These are phyloP conservation scores for Elaeis guineensis DNA, from an alignment of 176 grass and related monocot genomes.

Conservation along the genomic window DNA sequence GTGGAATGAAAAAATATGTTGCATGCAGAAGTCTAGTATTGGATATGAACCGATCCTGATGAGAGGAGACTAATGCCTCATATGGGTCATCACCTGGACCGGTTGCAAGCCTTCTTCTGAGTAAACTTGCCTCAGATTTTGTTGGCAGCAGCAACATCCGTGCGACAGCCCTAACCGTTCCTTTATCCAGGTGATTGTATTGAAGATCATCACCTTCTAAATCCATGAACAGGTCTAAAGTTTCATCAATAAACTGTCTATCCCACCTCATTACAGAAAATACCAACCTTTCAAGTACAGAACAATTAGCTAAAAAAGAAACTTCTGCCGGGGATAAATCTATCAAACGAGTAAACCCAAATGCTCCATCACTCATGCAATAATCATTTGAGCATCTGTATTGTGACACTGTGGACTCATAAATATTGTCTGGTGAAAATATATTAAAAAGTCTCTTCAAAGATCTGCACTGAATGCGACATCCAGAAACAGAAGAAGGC, in stretches of 20 bases:
- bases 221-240: slow-evolving; percentile 58
- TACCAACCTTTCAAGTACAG: slow-evolving; percentile 50
- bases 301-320: slow-evolving; percentile 70
- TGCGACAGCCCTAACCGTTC: slow-evolving; percentile 55
- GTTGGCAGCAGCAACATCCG: slow-evolving; percentile 70
- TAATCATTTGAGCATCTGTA: slow-evolving; percentile 29
- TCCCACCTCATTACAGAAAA: slow-evolving; percentile 45
- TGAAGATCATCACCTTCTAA: slow-evolving; percentile 47
- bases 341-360: slow-evolving; percentile 71
- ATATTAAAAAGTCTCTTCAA: slow-evolving; percentile 79
- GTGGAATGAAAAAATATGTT: slow-evolving; percentile 84
- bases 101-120: slow-evolving; percentile 47
- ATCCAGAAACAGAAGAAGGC: slow-evolving; percentile 26
- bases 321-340: slow-evolving; percentile 72
- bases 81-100: slow-evolving; percentile 42
- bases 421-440: slow-evolving; percentile 65
- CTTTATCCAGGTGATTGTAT: slow-evolving; percentile 38
- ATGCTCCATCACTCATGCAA: slow-evolving; percentile 39
- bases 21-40: slow-evolving; percentile 83
- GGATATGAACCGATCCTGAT: slow-evolving; percentile 67
- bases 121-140: slow-evolving; percentile 56
- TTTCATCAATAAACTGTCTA: slow-evolving; percentile 47
- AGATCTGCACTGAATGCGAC: slow-evolving; percentile 40
- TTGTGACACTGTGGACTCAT: slow-evolving; percentile 45
- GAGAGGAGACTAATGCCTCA: slow-evolving; percentile 64